Evolutionary conservation across 208 protist genomes (phyloP).

Genomic region (Eutreptiella sp.): DNA sequence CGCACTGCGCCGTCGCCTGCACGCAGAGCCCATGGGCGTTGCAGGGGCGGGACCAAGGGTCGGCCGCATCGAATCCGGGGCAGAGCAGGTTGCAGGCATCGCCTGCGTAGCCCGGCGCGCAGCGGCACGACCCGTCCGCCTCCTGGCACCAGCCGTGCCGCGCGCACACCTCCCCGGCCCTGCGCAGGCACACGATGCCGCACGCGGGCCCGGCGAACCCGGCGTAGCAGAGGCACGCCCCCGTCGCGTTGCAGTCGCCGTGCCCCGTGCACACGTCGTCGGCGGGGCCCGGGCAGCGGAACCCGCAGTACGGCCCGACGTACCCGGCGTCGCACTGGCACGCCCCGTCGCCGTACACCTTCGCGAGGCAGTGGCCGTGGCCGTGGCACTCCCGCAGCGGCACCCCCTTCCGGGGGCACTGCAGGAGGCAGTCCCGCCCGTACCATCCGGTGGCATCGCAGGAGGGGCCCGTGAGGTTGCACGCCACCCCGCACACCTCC

Average conservation of each 20-base stretch:
- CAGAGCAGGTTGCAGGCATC: neutral
- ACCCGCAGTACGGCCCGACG: neutral
- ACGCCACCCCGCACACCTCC: neutral
- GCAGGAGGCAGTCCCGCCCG: neutral
- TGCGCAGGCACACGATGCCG: neutral
- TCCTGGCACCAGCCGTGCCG: neutral
- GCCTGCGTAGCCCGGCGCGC: neutral
- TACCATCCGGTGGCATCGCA: neutral
- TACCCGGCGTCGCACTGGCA: neutral
- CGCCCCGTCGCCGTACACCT: too few species aligned
- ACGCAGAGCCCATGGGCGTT: neutral
- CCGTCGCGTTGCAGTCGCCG: neutral
- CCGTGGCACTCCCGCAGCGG: neutral
- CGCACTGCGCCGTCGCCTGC: neutral
- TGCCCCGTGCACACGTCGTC: neutral
- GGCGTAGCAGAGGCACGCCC: neutral
- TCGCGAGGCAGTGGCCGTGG: neutral
- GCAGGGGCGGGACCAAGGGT: too few species aligned
- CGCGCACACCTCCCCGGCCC: neutral
- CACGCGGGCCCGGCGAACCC: neutral
- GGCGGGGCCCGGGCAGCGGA: neutral
- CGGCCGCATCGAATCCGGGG: neutral
- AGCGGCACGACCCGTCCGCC: neutral
- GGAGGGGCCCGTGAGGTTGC: neutral
- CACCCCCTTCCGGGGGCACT: neutral